Base-by-base conservation (phyloP, 257 asterid species). In the Nyctanthes arbortristis region DNA sequence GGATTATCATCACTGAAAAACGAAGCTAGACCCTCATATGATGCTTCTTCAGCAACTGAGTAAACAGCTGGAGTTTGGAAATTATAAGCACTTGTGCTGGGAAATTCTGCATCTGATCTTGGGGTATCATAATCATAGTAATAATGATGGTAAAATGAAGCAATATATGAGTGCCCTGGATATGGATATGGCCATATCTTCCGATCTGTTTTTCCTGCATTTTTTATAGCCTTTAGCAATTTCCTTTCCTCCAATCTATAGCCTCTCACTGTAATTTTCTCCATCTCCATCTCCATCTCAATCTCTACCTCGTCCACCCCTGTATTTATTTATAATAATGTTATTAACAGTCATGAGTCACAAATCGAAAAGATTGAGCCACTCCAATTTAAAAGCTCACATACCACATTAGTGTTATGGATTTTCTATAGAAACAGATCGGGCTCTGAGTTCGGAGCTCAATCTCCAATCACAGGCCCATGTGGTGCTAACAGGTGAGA, bases 181-280 rank as follows among this genome's bases (percentile, higher is more conserved):
- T 49, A 47, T 39, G 18, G 98, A 73, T 92, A 92, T 0, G 98
- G 98, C 98, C 98, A 93, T 9, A 89, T 88, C 85, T n/a, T 93
- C 98, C 18, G 98, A n/a, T n/a, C 98, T 31, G 97, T 97, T 63
- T 93, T 93, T 2, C 98, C 98, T 2, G 97, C 72, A 1, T 92
- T 81, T 57, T 84, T 90, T 3, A 93, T 88, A 7, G 96, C 95
- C 73, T 78, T 90, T 34, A 93, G 66, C 58, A 93, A 95, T 73
- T 81, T 87, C 74, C 75, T 88, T 39, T 84, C 95, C 60, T 93
- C 98, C 63, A 93, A 32, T 0, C 74, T 73, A 36, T 84, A 90
- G 0, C 98, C 98, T 47, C 88, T 72, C 8, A 77, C 87, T 8
- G 97, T 93, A 12, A 93, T 75, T 67, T 93, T 93, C 77, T 88